Evolutionary conservation across 2,329 filamentous ascomycete species (phyloP), one percentile per base, ranked within the genome.

Genomic region (Periconia digitata): DNA sequence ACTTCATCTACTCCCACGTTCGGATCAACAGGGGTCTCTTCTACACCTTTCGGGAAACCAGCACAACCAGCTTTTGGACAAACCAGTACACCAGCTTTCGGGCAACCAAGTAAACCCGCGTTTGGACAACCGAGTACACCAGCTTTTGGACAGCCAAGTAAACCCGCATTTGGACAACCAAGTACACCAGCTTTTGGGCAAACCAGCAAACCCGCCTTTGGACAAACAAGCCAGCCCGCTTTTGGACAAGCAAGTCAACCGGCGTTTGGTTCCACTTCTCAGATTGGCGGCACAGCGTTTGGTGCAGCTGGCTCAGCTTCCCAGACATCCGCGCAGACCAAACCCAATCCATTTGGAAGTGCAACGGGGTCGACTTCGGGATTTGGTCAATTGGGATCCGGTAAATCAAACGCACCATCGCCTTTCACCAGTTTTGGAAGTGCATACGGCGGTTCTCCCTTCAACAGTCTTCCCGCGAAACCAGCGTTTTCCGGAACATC

Each of bases 321-420:
- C 43, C 18, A 61, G 53, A 55, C 44, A 22, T 3, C 40, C 3
- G 46, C 60, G 1, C 56, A 62, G 29, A 38, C 63, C 12, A 57
- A 59, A 40, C 48, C 60, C 27, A 70, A 63, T 34, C 68, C 72
- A 6, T 75, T 76, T 47, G 58, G 66, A 6, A 51, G 52, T 23
- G 56, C 53, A 21, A 56, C 55, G 13, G 51, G 58, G 17, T 44
- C 37, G 3, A 36, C 59, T 3, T 65, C 63, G 12, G 67, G 66
- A 0, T 73, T 73, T 38, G 66, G 63, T 34, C 65, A 67, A 32
- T 60, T 71, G 46, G 66, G 60, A 2, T 22, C 34, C 15, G 51
- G 50, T 22, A 38, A 51, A 37, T 29, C 51, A 8, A 40, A 49
- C 3, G 52, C 51, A 8, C 54, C 56, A 7, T 70, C 71, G 8